Evolutionary conservation across 164 flowering plant genomes (phyloP), one percentile per base, ranked within the genome.

Genomic region (Annona cherimola): DNA sequence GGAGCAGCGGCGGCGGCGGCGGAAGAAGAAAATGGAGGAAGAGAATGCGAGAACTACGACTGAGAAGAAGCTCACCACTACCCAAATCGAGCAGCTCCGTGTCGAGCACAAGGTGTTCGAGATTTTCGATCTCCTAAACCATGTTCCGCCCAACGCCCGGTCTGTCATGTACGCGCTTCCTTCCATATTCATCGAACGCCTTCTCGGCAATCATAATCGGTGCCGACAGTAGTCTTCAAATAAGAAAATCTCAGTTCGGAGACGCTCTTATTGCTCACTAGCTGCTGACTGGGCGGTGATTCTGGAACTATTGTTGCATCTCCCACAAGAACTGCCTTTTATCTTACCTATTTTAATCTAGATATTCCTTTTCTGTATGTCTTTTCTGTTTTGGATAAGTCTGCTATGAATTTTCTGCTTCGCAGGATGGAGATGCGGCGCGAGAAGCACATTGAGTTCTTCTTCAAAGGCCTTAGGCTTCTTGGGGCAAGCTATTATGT

Each of bases 371-470:
- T 60, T 61, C 2, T 18, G 16, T 20, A 18, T 26, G 8, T 20
- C 54, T 20, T 45, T 68, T 20, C 19, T 46, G 3, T 19, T 45
- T 39, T 45, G 7, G 40, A 19, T 45, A 12, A 63, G 11, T 26
- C 66, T 26, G 35, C 35, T 26, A 12, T 4, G 14, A 16, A 2
- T 42, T 45, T 67, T 18, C 60, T 54, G 1, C 41, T 67, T 43
- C 45, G 4, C 69, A 94, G 97, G 88, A 71, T 90, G 79, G 90
- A 87, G 82, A 71, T 94, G 68, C 83, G 79, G 45, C 89, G 87
- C 5, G 91, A 91, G 20, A 74, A 77, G 39, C 96, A 92, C 70
- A 71, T 86, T 6, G 90, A 90, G 77, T 92, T 75, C 78, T 77
- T 92, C 12, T 81, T 75, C 18, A 79, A 71, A 68, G 90, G 93